These are phyloP conservation scores for Penicillium diatomitis DNA, from an alignment of 495 filamentous ascomycete species.

Conservation along the genomic window DNA sequence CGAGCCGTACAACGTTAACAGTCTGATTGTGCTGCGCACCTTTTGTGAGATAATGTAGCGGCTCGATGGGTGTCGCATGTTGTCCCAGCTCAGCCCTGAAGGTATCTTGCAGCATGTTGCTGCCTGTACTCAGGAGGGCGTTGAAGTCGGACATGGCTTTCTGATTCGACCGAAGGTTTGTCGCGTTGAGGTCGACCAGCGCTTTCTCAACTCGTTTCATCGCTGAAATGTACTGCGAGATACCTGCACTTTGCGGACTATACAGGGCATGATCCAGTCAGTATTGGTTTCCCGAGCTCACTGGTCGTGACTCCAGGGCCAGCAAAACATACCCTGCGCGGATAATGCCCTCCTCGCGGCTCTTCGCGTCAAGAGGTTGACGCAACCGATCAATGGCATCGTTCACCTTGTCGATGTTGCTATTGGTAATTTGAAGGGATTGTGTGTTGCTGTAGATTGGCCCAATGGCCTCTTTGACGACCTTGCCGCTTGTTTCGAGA, in stretches of 20 bases:
- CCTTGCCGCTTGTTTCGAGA: conserved; percentile 77
- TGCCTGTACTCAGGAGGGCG: conserved; percentile 65
- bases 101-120: conserved; percentile 68
- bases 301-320: too few species aligned
- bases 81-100: conserved; percentile 69
- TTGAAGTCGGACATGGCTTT: conserved; percentile 76
- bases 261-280: conserved; percentile 6
- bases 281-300: not conserved
- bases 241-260: conserved; percentile 67
- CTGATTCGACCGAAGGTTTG: conserved; percentile 85
- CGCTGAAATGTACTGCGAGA: conserved; percentile 79
- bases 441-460: conserved; percentile 91
- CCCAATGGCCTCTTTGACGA: conserved; percentile 82
- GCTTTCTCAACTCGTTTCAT: conserved; percentile 81
- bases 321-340: conserved; percentile 53
- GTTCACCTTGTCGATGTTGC: conserved; percentile 80
- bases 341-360: conserved; percentile 83
- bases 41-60: conserved; percentile 90
- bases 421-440: conserved; percentile 71
- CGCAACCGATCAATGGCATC: conserved; percentile 79
- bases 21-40: conserved; percentile 23
- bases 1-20: too few species aligned
- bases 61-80: conserved; percentile 68
- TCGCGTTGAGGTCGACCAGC: conserved; percentile 66
- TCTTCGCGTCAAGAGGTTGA: conserved; percentile 80